A percentile compares a stretch with the other conserved stretches of the same genome.
phyloP scores from a whole-genome alignment of 1,284 basidiomycete species.

The Cystobasidium slooffiae region DNA sequence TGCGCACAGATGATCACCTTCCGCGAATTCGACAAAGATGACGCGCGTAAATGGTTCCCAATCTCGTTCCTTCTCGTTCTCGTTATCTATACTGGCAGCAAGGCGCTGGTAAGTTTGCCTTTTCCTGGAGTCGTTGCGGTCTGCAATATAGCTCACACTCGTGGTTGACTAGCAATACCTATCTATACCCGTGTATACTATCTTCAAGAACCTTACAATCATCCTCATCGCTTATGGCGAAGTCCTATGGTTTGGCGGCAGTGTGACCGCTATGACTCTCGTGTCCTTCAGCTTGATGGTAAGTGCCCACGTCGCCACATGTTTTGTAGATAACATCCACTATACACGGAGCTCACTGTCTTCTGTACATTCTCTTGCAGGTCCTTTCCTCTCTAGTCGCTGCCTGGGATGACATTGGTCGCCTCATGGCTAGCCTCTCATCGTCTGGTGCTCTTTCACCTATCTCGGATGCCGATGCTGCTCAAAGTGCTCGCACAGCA shows the following conservation, averaged over 20 bases:
- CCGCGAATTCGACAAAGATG: conserved; percentile 78
- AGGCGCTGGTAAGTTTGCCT: conserved; percentile 72
- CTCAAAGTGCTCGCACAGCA: conserved; percentile 64
- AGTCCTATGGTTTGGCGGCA: conserved; percentile 93
- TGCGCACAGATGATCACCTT: conserved; percentile 72
- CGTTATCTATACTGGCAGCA: conserved; percentile 98
- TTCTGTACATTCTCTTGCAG: conserved; percentile 58
- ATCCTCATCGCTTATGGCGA: conserved; percentile 99
- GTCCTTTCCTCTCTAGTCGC: conserved; percentile 93
- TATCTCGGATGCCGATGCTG: conserved; percentile 48
- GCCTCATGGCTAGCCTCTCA: conserved; percentile 59
- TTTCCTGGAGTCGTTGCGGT: not conserved
- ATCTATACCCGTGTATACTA: conserved; percentile 82
- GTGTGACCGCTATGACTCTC: conserved; percentile 83
- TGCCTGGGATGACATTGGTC: conserved; percentile 86
- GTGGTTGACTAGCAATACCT: conserved; percentile 74
- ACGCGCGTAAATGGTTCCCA: conserved; percentile 92
- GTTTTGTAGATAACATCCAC: too few relatives aligned
- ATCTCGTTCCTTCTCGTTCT: conserved; percentile 88
- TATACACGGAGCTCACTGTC: not conserved
- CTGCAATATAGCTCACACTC: too few relatives aligned
- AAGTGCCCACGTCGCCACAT: not conserved
- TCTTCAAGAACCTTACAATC: conserved; percentile 99
- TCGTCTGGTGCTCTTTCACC: conserved; percentile 53
- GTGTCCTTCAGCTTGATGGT: conserved; percentile 88